A percentile compares a stretch with the other conserved stretches of the same genome.
Evolutionary conservation across 2,329 filamentous ascomycete species (phyloP).

Genomic region (Xylogone sp.): DNA sequence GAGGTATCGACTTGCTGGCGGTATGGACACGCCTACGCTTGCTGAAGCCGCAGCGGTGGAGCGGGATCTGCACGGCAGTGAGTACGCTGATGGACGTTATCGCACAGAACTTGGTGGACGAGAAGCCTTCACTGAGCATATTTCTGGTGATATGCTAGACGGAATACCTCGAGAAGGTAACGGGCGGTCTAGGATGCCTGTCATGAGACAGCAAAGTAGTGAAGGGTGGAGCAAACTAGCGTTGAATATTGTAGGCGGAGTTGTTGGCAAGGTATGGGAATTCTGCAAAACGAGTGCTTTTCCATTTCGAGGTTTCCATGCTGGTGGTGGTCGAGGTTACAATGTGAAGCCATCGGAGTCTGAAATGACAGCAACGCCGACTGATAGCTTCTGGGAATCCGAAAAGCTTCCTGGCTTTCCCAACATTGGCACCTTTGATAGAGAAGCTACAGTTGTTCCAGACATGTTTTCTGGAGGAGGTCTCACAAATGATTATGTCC

Average conservation of each 20-base stretch:
- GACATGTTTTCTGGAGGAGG: conserved; percentile 50
- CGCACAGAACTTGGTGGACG: conserved; percentile 22
- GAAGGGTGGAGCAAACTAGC: conserved; percentile 55
- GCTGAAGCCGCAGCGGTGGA: conserved; percentile 25
- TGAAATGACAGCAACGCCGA: not conserved
- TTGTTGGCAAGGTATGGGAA: conserved; percentile 76
- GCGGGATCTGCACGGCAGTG: conserved; percentile 28
- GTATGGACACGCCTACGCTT: conserved; percentile 41
- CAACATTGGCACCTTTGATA: not conserved
- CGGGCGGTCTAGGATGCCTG: conserved; percentile 11
- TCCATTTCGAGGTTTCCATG: conserved; percentile 80
- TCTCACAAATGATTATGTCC: conserved; percentile 39
- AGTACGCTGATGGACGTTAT: conserved; percentile 34
- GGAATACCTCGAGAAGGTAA: conserved; percentile 12
- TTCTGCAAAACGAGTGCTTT: conserved; percentile 64
- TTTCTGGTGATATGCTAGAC: conserved; percentile 6
- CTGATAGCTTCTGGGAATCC: not conserved
- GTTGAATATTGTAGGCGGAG: conserved; percentile 55
- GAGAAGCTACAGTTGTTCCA: conserved; percentile 42
- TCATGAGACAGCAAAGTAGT: conserved; percentile 16
- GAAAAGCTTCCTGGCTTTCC: not conserved
- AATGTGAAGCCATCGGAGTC: conserved; percentile 21
- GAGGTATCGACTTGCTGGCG: conserved; percentile 44
- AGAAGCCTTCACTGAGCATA: conserved; percentile 2
- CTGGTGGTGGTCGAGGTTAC: conserved; percentile 76